phyloP scores from a whole-genome alignment of 2,329 filamentous ascomycete species.

The Botrytis hyacinthi region DNA sequence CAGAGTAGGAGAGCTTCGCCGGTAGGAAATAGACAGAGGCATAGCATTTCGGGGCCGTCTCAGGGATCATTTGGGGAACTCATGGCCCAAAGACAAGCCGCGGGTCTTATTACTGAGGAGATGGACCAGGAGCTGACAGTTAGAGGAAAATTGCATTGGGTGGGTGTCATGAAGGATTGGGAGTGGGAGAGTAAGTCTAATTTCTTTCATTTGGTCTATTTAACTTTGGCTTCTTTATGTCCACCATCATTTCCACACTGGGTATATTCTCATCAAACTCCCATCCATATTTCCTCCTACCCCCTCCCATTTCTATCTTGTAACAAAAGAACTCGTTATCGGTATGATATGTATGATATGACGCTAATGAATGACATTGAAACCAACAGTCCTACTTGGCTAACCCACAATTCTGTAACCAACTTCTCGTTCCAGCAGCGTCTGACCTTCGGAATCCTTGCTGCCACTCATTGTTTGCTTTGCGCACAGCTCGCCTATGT shows the following conservation, averaged over 20 bases:
- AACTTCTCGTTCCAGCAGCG: conserved; percentile 1
- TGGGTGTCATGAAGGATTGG: conserved; percentile 70
- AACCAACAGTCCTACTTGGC: conserved; percentile 17
- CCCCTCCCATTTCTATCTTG: neutral
- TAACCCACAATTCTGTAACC: conserved; percentile 16
- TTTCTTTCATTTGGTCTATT: conserved; percentile 8
- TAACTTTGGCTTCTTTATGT: neutral
- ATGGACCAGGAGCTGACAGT: conserved; percentile 62
- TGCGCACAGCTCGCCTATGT: conserved; percentile 1
- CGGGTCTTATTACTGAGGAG: conserved; percentile 39
- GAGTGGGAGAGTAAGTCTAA: conserved; percentile 63
- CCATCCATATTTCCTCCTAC: neutral
- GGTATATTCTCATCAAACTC: neutral
- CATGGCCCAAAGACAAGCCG: conserved; percentile 27
- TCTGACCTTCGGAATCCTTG: conserved; percentile 9
- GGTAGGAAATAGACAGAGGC: conserved; percentile 13
- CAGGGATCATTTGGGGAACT: conserved; percentile 13
- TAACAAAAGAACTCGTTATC: conserved; percentile 8
- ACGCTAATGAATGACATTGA: neutral
- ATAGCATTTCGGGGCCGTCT: conserved; percentile 23
- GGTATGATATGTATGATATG: neutral
- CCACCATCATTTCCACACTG: neutral
- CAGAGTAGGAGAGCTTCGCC: neutral
- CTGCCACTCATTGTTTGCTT: conserved; percentile 7
- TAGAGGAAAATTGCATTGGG: conserved; percentile 65